Evolutionary conservation across 331 rosid genomes (phyloP).

Genomic region (Malus hybrid): DNA sequence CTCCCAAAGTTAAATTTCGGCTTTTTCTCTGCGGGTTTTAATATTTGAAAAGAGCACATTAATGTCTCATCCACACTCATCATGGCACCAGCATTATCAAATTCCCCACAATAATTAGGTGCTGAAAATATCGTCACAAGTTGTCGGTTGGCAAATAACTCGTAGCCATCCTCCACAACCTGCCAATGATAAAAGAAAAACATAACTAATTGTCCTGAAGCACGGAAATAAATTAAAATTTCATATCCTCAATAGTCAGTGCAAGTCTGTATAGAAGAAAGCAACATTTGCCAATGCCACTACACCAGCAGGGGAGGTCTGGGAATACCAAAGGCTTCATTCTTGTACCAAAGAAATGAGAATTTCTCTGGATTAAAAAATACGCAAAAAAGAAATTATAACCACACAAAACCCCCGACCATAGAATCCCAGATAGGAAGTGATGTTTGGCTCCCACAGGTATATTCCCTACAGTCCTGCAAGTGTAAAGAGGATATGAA

Average conservation of each 20-base stretch:
- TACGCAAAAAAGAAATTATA: background rate
- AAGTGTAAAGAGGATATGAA: constrained; percentile 13
- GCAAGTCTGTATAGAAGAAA: background rate
- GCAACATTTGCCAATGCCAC: constrained; percentile 3
- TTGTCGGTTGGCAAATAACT: constrained; percentile 68
- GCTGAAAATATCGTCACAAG: constrained; percentile 84
- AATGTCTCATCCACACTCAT: constrained; percentile 83
- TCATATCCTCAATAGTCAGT: constrained; percentile 6
- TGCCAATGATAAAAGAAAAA: constrained; percentile 24
- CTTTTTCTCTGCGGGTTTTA: constrained; percentile 64
- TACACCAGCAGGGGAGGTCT: constrained; percentile 6
- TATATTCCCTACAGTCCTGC: background rate
- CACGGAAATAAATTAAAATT: background rate
- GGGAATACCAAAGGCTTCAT: background rate
- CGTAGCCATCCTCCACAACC: constrained; percentile 88
- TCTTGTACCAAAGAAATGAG: background rate
- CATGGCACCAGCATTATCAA: constrained; percentile 89
- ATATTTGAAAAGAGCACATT: constrained; percentile 86
- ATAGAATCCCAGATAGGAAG: background rate
- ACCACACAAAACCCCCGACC: background rate
- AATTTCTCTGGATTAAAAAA: constrained; percentile 3
- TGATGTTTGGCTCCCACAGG: background rate
- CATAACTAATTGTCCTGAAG: constrained; percentile 2
- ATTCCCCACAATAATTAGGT: constrained; percentile 83
- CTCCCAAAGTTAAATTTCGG: constrained; percentile 44